phyloP scores from a whole-genome alignment of 1,139 yeast species.

The Sugiyamaella japonica region DNA sequence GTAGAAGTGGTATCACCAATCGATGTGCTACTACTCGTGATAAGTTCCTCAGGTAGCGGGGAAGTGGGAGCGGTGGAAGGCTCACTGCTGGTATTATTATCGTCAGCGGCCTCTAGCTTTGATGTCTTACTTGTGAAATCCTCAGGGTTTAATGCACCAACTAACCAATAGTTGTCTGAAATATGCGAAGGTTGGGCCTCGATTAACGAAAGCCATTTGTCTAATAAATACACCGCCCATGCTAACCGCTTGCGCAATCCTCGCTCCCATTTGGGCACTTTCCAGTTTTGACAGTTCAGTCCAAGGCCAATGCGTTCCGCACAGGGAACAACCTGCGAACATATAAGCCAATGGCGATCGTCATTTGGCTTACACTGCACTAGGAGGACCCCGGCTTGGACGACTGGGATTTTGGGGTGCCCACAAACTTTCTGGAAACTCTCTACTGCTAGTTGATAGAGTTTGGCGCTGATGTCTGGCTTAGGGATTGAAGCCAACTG shows the following conservation, averaged over 20 bases:
- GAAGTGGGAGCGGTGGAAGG: conserved; percentile 46
- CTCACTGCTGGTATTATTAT: conserved; percentile 40
- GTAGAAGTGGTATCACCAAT: conserved; percentile 25
- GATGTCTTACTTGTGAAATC: conserved; percentile 31
- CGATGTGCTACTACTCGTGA: background rate
- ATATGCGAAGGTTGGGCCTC: conserved; percentile 80
- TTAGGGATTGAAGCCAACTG: conserved; percentile 36
- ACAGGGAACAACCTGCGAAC: conserved; percentile 81
- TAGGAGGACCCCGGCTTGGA: conserved; percentile 48
- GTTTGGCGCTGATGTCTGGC: conserved; percentile 39
- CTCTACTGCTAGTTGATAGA: conserved; percentile 42
- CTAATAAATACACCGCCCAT: conserved; percentile 91
- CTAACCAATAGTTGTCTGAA: conserved; percentile 37
- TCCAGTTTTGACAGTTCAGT: conserved; percentile 82
- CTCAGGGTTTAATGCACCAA: conserved; percentile 35
- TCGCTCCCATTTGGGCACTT: conserved; percentile 89
- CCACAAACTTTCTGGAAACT: conserved; percentile 45
- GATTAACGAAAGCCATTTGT: conserved; percentile 78
- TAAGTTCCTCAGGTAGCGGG: conserved; percentile 42
- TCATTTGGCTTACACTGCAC: conserved; percentile 46
- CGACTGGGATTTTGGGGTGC: conserved; percentile 47
- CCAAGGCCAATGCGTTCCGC: conserved; percentile 88
- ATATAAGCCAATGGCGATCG: conserved; percentile 77
- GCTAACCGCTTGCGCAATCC: conserved; percentile 80
- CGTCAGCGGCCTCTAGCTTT: background rate